Evolutionary conservation across 2,329 filamentous ascomycete genomes (phyloP).

Genomic region (Endoconidiophora polonica): DNA sequence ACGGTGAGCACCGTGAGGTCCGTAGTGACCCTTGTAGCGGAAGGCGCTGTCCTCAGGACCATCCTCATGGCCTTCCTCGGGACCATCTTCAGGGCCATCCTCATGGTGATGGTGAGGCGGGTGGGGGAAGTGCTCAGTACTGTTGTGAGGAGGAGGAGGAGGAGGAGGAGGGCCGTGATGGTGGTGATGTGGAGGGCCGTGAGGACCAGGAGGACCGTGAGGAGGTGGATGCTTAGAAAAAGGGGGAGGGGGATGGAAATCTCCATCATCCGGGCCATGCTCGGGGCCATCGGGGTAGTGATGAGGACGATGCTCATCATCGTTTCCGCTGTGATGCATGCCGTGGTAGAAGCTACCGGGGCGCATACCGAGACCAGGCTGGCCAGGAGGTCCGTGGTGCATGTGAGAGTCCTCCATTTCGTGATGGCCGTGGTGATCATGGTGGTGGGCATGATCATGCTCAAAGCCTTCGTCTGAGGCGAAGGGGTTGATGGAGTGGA

Average conservation of each 20-base stretch:
- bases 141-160: not conserved
- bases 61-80: not conserved
- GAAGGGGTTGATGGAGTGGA: not conserved
- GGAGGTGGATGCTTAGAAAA: not conserved
- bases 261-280: not conserved
- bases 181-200: not conserved
- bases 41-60: not conserved
- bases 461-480: not conserved
- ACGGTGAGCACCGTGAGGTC: too few species aligned
- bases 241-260: not conserved
- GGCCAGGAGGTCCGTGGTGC: constrained; percentile 6
- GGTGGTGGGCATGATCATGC: not conserved
- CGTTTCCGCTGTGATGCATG: not conserved
- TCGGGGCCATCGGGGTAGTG: not conserved
- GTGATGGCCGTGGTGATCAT: not conserved
- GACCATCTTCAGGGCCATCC: not conserved
- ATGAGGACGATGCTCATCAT: not conserved
- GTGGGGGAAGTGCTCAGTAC: not conserved
- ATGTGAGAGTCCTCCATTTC: constrained; percentile 3
- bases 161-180: not conserved
- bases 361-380: constrained; percentile 9
- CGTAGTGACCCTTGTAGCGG: not conserved
- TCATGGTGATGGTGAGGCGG: not conserved
- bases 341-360: constrained; percentile 6
- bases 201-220: not conserved